A percentile compares a stretch with the other conserved stretches of the same genome.
Evolutionary conservation across 306 rosid genomes (phyloP).

Genomic region (Pachyrhizus erosus): DNA sequence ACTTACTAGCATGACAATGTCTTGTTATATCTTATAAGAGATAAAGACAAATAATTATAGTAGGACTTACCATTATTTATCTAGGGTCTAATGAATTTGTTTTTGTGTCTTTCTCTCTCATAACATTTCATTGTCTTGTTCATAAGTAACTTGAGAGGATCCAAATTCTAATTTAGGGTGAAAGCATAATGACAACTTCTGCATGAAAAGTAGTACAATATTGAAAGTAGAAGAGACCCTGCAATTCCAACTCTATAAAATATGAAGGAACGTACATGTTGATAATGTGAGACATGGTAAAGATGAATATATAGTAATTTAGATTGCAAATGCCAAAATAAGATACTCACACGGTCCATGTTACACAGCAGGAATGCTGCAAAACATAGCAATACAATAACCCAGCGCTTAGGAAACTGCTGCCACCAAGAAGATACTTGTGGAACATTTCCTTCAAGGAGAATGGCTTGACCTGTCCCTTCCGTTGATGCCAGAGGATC

Average conservation of each 20-base stretch:
- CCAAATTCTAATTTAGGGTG: neutral
- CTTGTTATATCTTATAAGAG: neutral
- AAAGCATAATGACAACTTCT: neutral
- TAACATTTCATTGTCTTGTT: neutral
- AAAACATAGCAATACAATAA: slow-evolving; percentile 89
- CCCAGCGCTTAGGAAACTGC: slow-evolving; percentile 91
- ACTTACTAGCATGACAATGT: neutral
- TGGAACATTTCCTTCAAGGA: slow-evolving; percentile 55
- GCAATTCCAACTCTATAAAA: neutral
- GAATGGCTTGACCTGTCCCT: slow-evolving; percentile 71
- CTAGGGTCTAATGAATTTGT: neutral
- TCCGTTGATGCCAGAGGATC: slow-evolving; percentile 63
- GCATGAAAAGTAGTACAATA: neutral
- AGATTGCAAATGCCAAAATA: slow-evolving; percentile 8
- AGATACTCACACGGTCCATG: slow-evolving; percentile 95
- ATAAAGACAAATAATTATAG: neutral
- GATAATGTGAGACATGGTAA: slow-evolving; percentile 10
- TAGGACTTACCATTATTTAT: neutral
- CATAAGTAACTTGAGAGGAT: neutral
- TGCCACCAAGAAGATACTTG: slow-evolving; percentile 72
- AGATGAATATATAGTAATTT: slow-evolving; percentile 11
- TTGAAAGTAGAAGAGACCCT: neutral
- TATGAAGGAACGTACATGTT: neutral
- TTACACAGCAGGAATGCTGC: slow-evolving; percentile 88
- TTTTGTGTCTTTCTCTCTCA: neutral